These are phyloP conservation scores for Talaromyces rugulosus DNA, from an alignment of 2,329 filamentous ascomycete genomes.

Conservation along the genomic window DNA sequence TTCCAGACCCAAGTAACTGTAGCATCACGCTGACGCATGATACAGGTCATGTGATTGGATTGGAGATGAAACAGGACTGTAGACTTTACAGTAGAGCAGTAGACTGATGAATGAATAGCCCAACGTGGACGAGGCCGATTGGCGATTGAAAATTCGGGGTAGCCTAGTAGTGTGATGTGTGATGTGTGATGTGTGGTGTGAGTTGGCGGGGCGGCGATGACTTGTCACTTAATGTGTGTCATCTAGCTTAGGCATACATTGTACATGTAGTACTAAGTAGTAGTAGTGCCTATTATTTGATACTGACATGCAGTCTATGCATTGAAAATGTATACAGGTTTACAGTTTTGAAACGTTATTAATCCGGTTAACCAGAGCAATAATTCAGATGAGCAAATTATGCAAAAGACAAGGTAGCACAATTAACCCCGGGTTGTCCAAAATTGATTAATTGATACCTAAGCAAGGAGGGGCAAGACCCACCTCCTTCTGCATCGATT, in stretches of 20 bases:
- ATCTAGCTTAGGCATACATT: background rate
- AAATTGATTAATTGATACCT: background rate
- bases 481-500: background rate
- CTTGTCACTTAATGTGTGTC: slow-evolving; percentile 3
- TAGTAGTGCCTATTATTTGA: background rate
- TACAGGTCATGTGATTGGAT: background rate
- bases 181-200: background rate
- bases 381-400: no score
- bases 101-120: background rate
- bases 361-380: background rate
- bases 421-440: background rate
- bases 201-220: background rate
- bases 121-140: slow-evolving; percentile 11
- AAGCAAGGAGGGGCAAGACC: background rate
- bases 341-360: background rate
- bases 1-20: background rate
- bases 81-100: background rate
- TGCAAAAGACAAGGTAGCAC: background rate
- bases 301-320: background rate
- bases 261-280: background rate
- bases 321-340: background rate
- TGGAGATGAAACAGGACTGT: background rate
- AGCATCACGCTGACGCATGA: background rate
- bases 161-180: background rate
- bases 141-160: background rate